Conservation (phyloP, 768 basidiomycete species). For the Amanita fuliginea region DNA sequence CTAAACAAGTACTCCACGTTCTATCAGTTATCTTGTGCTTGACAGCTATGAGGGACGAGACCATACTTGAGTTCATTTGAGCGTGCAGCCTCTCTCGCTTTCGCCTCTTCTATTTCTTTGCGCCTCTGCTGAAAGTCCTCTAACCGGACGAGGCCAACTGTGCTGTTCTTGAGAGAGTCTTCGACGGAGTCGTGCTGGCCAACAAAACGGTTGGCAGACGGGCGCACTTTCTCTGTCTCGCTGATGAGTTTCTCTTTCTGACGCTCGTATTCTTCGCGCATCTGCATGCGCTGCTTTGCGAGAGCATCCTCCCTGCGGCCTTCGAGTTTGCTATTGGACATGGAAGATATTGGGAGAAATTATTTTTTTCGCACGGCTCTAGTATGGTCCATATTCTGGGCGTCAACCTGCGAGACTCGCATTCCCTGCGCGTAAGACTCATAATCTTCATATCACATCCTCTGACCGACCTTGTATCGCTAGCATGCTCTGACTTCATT, state of each 20-base stretch:
- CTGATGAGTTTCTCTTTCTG: constrained; percentile 73
- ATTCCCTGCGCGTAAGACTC: constrained; percentile 57
- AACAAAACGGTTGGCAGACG: constrained; percentile 81
- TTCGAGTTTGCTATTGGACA: constrained; percentile 73
- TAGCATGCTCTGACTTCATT: constrained; percentile 87
- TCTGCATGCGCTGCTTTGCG: constrained; percentile 68
- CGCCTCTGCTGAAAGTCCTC: constrained; percentile 89
- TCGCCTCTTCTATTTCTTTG: constrained; percentile 85
- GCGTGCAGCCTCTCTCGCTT: constrained; percentile 79
- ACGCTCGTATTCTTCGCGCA: constrained; percentile 73
- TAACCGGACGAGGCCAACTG: constrained; percentile 82
- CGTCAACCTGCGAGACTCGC: constrained; percentile 66
- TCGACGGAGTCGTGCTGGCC: constrained; percentile 93
- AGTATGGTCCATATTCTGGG: constrained; percentile 87
- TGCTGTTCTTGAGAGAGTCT: constrained; percentile 82
- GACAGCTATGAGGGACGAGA: constrained; percentile 10
- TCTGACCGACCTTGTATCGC: background rate
- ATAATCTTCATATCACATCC: constrained; percentile 1
- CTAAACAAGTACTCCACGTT: constrained; percentile 78
- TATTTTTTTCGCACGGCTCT: constrained; percentile 2
- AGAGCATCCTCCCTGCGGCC: constrained; percentile 82
- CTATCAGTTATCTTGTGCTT: constrained; percentile 51
- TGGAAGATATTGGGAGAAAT: constrained; percentile 18
- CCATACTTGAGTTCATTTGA: constrained; percentile 84
- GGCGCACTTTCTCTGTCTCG: constrained; percentile 89